A percentile compares a stretch with the other conserved stretches of the same genome.
Conservation (phyloP, 2,329 filamentous ascomycete species). For the Graphilbum fragrans region DNA sequence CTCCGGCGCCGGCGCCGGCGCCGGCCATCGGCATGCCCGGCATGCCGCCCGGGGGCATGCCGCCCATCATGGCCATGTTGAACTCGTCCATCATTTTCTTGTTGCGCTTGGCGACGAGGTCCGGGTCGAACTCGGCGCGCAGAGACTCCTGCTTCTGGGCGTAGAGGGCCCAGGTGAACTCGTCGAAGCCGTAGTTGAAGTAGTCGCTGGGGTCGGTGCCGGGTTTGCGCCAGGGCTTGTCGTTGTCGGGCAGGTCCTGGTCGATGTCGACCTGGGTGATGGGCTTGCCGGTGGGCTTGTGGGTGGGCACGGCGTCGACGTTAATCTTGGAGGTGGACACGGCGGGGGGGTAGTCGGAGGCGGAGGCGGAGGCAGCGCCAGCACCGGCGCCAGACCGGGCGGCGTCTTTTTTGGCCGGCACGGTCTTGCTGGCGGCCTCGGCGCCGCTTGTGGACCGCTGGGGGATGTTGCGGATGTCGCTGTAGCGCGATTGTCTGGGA, state of each 20-base stretch:
- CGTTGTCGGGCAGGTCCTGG: slow-evolving; percentile 59
- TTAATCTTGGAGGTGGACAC: slow-evolving; percentile 74
- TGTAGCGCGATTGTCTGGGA: slow-evolving; percentile 47
- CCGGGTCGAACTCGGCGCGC: slow-evolving; percentile 61
- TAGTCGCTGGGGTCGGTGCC: slow-evolving; percentile 93
- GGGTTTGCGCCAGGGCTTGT: slow-evolving; percentile 91
- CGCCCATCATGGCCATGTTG: slow-evolving; percentile 55
- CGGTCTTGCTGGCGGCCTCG: slow-evolving; percentile 29
- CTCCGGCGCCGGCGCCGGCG: slow-evolving; percentile 16
- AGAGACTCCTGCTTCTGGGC: slow-evolving; percentile 77
- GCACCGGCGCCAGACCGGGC: not conserved
- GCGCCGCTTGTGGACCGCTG: slow-evolving; percentile 45
- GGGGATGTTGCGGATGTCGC: slow-evolving; percentile 53
- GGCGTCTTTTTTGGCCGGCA: slow-evolving; percentile 34
- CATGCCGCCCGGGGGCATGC: slow-evolving; percentile 21
- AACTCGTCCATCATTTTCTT: slow-evolving; percentile 73
- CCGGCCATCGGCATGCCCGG: slow-evolving; percentile 19
- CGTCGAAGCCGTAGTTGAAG: slow-evolving; percentile 98
- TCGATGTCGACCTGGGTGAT: slow-evolving; percentile 67
- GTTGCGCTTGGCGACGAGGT: slow-evolving; percentile 47
- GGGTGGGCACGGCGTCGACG: slow-evolving; percentile 69
- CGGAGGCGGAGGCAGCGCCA: slow-evolving; percentile 10
- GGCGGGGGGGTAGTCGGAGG: too few species aligned
- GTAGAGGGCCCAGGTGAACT: slow-evolving; percentile 95
- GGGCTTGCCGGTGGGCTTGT: slow-evolving; percentile 70